phyloP scores from a whole-genome alignment of 2,329 filamentous ascomycete genomes.

The Sarocladium strictum region DNA sequence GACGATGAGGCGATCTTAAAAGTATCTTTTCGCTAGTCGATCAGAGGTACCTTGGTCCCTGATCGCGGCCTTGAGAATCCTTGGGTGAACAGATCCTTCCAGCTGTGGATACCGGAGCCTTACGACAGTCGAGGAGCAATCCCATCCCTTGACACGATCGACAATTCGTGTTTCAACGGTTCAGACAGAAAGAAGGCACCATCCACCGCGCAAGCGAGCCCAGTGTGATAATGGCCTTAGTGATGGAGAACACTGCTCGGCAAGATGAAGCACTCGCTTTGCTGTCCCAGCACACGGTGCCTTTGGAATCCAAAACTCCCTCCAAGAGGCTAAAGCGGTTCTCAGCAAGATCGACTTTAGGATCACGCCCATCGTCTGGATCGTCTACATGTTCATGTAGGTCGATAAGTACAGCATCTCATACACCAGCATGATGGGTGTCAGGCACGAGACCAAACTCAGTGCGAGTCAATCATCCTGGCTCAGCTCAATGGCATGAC shows the following conservation, averaged over 20 bases:
- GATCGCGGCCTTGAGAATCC: no score
- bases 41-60: no score
- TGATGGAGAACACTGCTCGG: background rate
- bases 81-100: no score
- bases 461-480: slow-evolving; percentile 10
- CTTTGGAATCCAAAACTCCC: slow-evolving; percentile 11
- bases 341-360: slow-evolving; percentile 11
- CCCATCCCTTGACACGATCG: no score
- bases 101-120: no score
- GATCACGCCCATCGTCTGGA: slow-evolving; percentile 10
- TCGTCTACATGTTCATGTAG: slow-evolving; percentile 10
- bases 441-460: slow-evolving; percentile 9
- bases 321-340: slow-evolving; percentile 9
- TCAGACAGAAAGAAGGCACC: background rate
- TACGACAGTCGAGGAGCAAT: no score
- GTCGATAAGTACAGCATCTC: slow-evolving; percentile 13
- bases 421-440: slow-evolving; percentile 11
- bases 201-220: background rate
- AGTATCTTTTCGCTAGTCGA: no score
- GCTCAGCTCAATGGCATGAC: slow-evolving; percentile 13
- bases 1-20: no score
- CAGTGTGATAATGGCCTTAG: background rate
- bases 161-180: background rate
- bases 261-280: slow-evolving; percentile 11
- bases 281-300: slow-evolving; percentile 2